phyloP scores from a whole-genome alignment of 2,329 filamentous ascomycete genomes.

The Hypomyces perniciosus region DNA sequence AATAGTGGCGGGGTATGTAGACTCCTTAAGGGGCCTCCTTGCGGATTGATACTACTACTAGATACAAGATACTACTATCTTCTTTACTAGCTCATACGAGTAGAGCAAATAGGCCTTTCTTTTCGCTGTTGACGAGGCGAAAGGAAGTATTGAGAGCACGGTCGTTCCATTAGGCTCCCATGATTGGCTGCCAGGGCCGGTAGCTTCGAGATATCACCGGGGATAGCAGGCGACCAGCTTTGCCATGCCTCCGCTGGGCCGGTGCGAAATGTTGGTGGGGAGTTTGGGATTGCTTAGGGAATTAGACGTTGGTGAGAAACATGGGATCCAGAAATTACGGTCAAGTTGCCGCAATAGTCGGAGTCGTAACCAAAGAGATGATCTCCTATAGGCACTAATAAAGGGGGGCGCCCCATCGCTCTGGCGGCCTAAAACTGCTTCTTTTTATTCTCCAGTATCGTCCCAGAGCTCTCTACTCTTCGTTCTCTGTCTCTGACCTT shows the following conservation, averaged over 20 bases:
- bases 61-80: not conserved
- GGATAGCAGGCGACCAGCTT: not conserved
- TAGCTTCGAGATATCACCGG: not conserved
- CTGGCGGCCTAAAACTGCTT: slow-evolving; percentile 2
- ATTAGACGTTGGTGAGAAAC: not conserved
- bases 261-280: slow-evolving; percentile 11
- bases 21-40: slow-evolving; percentile 7
- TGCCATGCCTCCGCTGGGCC: not conserved
- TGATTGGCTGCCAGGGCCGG: slow-evolving; percentile 1
- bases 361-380: no score
- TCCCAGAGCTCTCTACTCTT: no score
- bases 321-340: slow-evolving; percentile 13
- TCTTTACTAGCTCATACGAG: not conserved
- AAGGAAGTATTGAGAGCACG: not conserved
- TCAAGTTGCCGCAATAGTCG: slow-evolving; percentile 7
- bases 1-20: slow-evolving; percentile 8
- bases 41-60: not conserved
- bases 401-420: slow-evolving; percentile 6
- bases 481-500: no score
- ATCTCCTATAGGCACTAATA: not conserved
- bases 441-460: not conserved
- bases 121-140: not conserved
- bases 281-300: slow-evolving; percentile 1
- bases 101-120: no score
- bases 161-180: not conserved